These are phyloP conservation scores for Hypoxylon perforatum DNA, from an alignment of 495 filamentous ascomycete genomes.

Conservation along the genomic window DNA sequence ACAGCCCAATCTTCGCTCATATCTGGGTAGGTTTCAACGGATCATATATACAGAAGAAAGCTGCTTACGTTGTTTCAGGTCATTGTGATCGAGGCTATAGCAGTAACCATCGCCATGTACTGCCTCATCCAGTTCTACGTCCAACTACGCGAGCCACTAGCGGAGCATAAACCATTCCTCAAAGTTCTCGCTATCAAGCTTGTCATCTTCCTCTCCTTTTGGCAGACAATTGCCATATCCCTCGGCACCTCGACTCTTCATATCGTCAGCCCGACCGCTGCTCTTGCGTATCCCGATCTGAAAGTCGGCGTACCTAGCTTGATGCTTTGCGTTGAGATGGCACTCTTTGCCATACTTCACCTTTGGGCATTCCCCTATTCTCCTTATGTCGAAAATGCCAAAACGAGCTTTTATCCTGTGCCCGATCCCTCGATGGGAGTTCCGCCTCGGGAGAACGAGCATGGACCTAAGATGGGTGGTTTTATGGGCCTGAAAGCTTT, in stretches of 20 bases:
- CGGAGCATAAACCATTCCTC: constrained; percentile 77
- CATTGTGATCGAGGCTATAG: constrained; percentile 73
- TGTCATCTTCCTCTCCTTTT: constrained; percentile 95
- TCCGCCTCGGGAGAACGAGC: constrained; percentile 60
- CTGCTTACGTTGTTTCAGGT: constrained; percentile 57
- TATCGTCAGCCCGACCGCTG: constrained; percentile 68
- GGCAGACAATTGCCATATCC: constrained; percentile 81
- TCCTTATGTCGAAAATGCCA: constrained; percentile 65
- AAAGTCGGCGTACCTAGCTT: constrained; percentile 84
- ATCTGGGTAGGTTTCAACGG: constrained; percentile 72
- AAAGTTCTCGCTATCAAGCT: constrained; percentile 92
- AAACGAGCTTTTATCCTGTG: constrained; percentile 49
- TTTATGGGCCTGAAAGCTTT: constrained; percentile 71
- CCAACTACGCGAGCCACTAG: constrained; percentile 75
- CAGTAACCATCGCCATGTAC: constrained; percentile 91
- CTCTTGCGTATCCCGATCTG: constrained; percentile 76
- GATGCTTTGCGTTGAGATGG: constrained; percentile 89
- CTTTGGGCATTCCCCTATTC: constrained; percentile 85
- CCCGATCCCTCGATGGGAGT: constrained; percentile 39
- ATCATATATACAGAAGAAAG: constrained; percentile 9
- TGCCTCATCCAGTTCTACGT: constrained; percentile 91
- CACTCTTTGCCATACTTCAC: constrained; percentile 81
- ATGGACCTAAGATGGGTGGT: constrained; percentile 69
- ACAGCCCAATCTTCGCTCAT: constrained; percentile 81
- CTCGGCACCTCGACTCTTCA: constrained; percentile 71